phyloP scores from a whole-genome alignment of 352 stramenopile species.

The Thalassiosira gravida region DNA sequence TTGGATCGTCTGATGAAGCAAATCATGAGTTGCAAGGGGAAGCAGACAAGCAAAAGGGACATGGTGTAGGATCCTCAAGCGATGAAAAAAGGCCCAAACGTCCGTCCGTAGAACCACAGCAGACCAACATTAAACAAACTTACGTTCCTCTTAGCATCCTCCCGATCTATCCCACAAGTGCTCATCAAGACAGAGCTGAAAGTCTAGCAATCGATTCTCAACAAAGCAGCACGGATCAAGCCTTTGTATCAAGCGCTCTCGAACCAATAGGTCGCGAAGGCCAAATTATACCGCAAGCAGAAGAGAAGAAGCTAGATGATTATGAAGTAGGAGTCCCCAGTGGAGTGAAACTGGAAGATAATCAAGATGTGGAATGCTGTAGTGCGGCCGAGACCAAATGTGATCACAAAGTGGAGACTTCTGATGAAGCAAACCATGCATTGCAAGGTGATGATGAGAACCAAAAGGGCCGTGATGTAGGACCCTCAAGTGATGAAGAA shows the following conservation, averaged over 20 bases:
- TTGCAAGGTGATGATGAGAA: too few relatives aligned
- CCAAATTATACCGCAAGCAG: constrained; percentile 11
- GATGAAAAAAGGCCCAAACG: too few relatives aligned
- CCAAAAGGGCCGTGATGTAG: neutral
- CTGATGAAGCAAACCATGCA: neutral
- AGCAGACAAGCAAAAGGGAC: too few relatives aligned
- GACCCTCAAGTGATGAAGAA: constrained; percentile 8
- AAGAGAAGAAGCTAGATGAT: constrained; percentile 44
- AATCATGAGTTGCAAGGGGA: too few relatives aligned
- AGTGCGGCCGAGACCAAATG: neutral
- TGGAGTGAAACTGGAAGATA: neutral
- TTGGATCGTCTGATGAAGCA: neutral
- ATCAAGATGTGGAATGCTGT: neutral
- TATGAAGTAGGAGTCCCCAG: neutral
- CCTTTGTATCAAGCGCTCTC: too few relatives aligned
- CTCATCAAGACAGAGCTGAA: neutral
- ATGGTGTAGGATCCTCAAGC: neutral
- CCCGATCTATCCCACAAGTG: too few relatives aligned
- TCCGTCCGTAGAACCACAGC: too few relatives aligned
- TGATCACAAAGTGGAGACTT: neutral
- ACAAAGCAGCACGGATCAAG: neutral
- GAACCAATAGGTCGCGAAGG: neutral
- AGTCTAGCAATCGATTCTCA: too few relatives aligned
- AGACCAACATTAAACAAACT: too few relatives aligned
- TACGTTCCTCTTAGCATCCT: too few relatives aligned